phyloP scores from a whole-genome alignment of 257 asterid species.

The Vinca minor region DNA sequence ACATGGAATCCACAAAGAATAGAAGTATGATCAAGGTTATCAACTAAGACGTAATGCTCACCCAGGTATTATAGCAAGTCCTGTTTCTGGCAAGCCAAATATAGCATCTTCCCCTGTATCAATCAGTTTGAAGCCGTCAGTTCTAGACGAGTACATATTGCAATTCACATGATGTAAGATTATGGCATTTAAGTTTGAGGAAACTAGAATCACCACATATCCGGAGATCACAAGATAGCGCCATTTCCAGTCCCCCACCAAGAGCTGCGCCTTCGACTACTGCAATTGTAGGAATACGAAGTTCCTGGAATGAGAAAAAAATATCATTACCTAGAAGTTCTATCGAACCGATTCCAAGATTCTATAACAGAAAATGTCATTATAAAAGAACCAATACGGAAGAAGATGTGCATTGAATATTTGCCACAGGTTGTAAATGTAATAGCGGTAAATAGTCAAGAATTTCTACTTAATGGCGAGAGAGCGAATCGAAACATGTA shows the following conservation, averaged over 20 bases:
- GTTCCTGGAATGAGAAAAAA: constrained; percentile 42
- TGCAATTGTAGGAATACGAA: constrained; percentile 78
- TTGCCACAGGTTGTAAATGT: background rate
- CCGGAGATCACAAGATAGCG: constrained; percentile 90
- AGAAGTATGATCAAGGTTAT: too few relatives aligned
- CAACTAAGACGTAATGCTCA: constrained; percentile 24
- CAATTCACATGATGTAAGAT: background rate
- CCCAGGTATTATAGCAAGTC: constrained; percentile 98
- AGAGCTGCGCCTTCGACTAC: constrained; percentile 86
- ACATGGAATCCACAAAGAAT: too few relatives aligned
- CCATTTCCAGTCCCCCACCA: constrained; percentile 98
- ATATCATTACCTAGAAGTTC: background rate
- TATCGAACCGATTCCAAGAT: background rate
- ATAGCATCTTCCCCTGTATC: constrained; percentile 71
- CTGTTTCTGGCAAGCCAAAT: constrained; percentile 89
- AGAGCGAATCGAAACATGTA: background rate
- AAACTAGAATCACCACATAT: constrained; percentile 54
- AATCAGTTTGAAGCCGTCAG: constrained; percentile 12
- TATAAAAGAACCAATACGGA: background rate
- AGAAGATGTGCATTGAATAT: background rate
- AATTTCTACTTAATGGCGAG: background rate
- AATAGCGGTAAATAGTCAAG: background rate
- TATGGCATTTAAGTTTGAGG: background rate
- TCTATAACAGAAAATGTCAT: constrained; percentile 9
- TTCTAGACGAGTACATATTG: constrained; percentile 12